Percentiles rank a stretch among this genome's conserved stretches.
phyloP scores from a whole-genome alignment of 345 rosid genomes.

The Hirschfeldia incana region DNA sequence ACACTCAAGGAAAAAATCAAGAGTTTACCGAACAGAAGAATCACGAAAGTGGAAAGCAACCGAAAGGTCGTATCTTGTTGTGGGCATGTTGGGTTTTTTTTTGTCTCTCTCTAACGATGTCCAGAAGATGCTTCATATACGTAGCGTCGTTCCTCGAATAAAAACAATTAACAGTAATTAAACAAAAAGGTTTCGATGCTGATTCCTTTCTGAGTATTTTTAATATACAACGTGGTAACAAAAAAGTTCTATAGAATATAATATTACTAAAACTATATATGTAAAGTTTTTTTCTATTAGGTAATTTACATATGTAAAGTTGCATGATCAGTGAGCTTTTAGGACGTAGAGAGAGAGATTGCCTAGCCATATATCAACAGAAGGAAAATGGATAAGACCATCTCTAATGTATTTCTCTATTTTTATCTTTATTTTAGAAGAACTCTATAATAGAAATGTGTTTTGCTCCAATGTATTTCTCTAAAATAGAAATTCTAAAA shows the following conservation, averaged over 20 bases:
- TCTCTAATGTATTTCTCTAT: too few relatives aligned
- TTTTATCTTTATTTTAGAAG: too few relatives aligned
- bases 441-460: too few relatives aligned
- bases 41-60: constrained; percentile 43
- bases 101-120: constrained; percentile 33
- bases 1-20: not conserved
- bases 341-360: too few relatives aligned
- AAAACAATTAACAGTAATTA: constrained; percentile 21
- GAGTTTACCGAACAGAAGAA: constrained; percentile 29
- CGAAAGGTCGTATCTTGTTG: constrained; percentile 37
- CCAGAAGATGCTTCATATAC: constrained; percentile 34
- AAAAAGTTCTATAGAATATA: not conserved
- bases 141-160: constrained; percentile 37
- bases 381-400: too few relatives aligned
- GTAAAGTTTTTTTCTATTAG: too few relatives aligned
- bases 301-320: too few relatives aligned
- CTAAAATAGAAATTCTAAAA: too few relatives aligned
- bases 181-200: constrained; percentile 36
- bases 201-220: constrained; percentile 34
- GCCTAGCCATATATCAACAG: too few relatives aligned
- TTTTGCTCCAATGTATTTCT: too few relatives aligned
- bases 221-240: constrained; percentile 9
- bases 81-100: constrained; percentile 40
- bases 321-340: too few relatives aligned
- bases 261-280: not conserved